Evolutionary conservation across 805 yeast genomes (phyloP), one percentile per base, ranked within the genome.

Genomic region (Candida khao-thaluensis): DNA sequence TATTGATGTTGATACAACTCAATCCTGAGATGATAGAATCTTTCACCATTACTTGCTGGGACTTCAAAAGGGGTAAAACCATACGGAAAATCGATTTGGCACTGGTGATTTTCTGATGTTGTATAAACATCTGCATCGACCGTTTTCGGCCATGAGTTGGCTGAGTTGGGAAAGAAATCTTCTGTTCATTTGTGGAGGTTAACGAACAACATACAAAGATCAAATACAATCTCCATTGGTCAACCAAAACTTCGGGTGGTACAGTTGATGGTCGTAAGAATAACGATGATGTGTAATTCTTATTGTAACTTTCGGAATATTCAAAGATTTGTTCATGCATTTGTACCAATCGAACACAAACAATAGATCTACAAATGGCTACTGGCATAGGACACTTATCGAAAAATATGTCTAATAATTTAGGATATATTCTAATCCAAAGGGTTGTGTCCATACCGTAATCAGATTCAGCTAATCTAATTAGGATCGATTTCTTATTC

Each of bases 371-470:
- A 46, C 96, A 88, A 41, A 93, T 68, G 0, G 98, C 99, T 60
- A 91, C 88, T 0, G 96, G 91, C 55, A 91, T 82, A 0, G 99
- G 98, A 53, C 95, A 89, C 34, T 72, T 74, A 43, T 79, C 85
- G 44, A 86, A 88, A 43, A 93, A 79, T 1, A 79, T 69, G 23
- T 75, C 79, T 29, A 93, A 62, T 2, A 93, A 64, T 25, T 74
- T 76, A 2, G 97, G 97, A 51, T 85, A 89, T 1, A 83, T 75
- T 44, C 95, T 76, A 52, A 91, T 83, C 99, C 99, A 93, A n/a
- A 93, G 66, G 0, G 98, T 95, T 1, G 95, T 81, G 62, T 93
- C 99, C 7, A 93, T 90, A 1, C 98, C 97, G 53, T 90, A 85
- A 42, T 85, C 95, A 2, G 95, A 85, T 48, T 87, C 96, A 0